Evolutionary conservation across 345 rosid species (phyloP).

Genomic region (Sisymbrium irio): DNA sequence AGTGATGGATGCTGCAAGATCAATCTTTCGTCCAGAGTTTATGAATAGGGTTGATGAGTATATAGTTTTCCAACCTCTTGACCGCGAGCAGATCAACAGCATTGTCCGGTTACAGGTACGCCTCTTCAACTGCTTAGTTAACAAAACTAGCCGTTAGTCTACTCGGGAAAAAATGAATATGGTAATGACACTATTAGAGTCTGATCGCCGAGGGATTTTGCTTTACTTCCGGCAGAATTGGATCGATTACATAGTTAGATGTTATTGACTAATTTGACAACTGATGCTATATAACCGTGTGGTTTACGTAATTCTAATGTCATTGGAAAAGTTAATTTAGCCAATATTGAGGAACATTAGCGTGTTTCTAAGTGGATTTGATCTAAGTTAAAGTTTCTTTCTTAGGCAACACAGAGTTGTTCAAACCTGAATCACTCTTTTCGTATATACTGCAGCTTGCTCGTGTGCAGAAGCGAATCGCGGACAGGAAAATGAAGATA

Average conservation of each 20-base stretch:
- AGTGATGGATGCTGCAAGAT: conserved; percentile 97
- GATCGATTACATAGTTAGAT: neutral
- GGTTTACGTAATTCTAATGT: neutral
- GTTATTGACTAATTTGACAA: neutral
- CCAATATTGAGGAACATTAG: too few relatives aligned
- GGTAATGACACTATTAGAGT: neutral
- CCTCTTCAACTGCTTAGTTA: too few relatives aligned
- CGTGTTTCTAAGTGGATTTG: neutral
- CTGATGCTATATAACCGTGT: neutral
- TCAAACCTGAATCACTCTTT: neutral
- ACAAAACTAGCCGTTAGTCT: too few relatives aligned
- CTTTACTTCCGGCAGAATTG: neutral
- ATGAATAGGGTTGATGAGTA: conserved; percentile 98
- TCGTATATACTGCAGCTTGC: conserved; percentile 55
- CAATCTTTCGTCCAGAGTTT: conserved; percentile 93
- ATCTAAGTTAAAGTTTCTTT: neutral
- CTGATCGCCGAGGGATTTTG: neutral
- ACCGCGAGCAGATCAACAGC: conserved; percentile 69
- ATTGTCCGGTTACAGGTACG: conserved; percentile 87
- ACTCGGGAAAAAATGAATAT: too few relatives aligned
- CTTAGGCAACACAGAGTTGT: neutral
- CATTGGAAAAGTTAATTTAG: neutral
- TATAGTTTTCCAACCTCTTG: conserved; percentile 97
- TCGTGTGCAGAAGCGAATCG: conserved; percentile 84
- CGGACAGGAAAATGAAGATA: conserved; percentile 85